Conservation (phyloP, 352 stramenopile species). For the Globisporangium spinosum region DNA sequence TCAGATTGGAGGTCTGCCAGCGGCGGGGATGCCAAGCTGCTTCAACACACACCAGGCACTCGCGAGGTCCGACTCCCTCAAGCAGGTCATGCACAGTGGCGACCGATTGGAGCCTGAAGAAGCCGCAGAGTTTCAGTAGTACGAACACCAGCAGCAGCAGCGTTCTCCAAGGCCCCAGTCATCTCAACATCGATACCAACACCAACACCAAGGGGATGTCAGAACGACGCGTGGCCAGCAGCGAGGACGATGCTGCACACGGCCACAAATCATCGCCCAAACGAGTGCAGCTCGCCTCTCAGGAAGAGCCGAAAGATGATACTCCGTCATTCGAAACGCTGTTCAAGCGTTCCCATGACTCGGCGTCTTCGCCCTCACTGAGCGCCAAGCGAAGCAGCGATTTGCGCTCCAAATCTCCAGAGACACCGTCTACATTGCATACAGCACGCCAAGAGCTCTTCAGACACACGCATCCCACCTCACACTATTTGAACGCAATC, state of each 20-base stretch:
- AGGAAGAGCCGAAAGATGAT: background rate
- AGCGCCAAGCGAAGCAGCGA: too few relatives aligned
- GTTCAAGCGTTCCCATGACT: background rate
- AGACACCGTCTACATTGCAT: background rate
- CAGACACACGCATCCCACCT: too few relatives aligned
- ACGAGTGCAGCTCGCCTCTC: background rate
- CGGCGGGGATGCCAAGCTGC: background rate
- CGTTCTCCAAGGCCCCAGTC: background rate
- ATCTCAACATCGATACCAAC: too few relatives aligned
- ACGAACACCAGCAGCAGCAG: background rate
- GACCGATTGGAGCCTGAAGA: background rate
- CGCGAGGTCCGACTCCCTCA: background rate
- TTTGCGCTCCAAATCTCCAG: background rate
- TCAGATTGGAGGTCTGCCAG: background rate
- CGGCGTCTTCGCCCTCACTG: background rate
- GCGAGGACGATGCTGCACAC: background rate
- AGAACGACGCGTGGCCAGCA: background rate
- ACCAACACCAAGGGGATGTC: too few relatives aligned
- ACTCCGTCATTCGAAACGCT: background rate
- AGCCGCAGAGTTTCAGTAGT: background rate
- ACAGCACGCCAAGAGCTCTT: background rate
- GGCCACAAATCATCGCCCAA: background rate
- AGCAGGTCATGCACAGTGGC: background rate
- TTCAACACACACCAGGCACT: constrained; percentile 3
- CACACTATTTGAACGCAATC: too few relatives aligned